Evolutionary conservation across 1,139 yeast genomes (phyloP), one percentile per base, ranked within the genome.

Genomic region (Geotrichum restrictum): DNA sequence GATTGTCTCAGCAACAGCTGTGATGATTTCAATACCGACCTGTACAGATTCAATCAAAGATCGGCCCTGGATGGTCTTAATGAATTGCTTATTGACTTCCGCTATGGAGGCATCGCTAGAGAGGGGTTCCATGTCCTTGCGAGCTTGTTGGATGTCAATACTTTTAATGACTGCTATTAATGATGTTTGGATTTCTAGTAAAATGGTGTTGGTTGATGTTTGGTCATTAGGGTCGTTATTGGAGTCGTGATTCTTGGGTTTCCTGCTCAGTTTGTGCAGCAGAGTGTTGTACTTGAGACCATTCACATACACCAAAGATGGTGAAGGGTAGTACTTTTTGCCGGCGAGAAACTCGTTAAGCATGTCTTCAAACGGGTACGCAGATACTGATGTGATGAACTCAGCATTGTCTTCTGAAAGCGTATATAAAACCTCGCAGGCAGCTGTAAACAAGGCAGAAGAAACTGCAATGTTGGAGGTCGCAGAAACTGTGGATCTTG

Each of bases 1-100:
- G 50, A 83, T 65, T 14, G 74, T 69, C 60, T 91, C 97, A 60
- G 87, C 78, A 6, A 83, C 72, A 1, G 93, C 83, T 0, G 96
- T 82, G 33, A 87, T 73, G 36, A 91, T 69, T 64, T 91, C 97
- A 38, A 89, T 70, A 0, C 85, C 74, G 0, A 83, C 75, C 61
- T 88, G 95, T 32, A 86, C 72, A 3, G 85, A 76, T 48, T 64
- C 83, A 45, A 85, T 69, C 48, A 79, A 76, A 41, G 78, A 70
- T 59, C 81, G 77, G 6, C 87, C 82, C 16, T 66, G 67, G 8
- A 71, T 67, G 50, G 73, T 68, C 31, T 70, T 72, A 39, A 74
- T 78, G 6, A 72, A 69, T 24, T 71, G 69, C 42, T 73, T 72
- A 42, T 71, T 71, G 32, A 72, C 65, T 40, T 69, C 69, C 3